Conservation (phyloP, 257 asterid genomes). For the Linaria vulgaris region DNA sequence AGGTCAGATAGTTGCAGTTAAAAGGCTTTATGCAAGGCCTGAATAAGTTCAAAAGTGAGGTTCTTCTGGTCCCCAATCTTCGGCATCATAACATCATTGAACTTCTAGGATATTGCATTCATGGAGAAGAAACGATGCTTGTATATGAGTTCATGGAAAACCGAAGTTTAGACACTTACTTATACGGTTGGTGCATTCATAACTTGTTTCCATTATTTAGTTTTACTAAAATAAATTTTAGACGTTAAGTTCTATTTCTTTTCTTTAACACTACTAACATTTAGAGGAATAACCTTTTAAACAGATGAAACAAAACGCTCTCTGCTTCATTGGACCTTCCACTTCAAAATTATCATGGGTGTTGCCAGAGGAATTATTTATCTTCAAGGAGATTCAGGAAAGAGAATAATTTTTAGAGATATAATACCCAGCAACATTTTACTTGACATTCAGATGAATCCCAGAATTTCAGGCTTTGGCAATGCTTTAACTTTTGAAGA, state of each 20-base stretch:
- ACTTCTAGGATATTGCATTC: conserved; percentile 30
- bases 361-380: conserved; percentile 28
- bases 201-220: not conserved
- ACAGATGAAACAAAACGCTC: conserved; percentile 4
- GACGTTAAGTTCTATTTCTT: too few species aligned
- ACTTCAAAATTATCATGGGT: conserved; percentile 30
- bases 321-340: conserved; percentile 19
- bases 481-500: conserved; percentile 7
- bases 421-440: conserved; percentile 27
- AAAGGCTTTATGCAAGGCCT: conserved; percentile 18
- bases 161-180: conserved; percentile 6
- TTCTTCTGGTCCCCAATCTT: conserved; percentile 17
- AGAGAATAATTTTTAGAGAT: conserved; percentile 19
- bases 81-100: conserved; percentile 25
- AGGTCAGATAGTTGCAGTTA: conserved; percentile 22
- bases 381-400: conserved; percentile 26
- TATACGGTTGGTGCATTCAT: not conserved
- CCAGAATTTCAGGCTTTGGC: conserved; percentile 30
- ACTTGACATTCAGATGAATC: conserved; percentile 27
- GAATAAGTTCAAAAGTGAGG: conserved; percentile 7
- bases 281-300: not conserved
- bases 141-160: conserved; percentile 29
- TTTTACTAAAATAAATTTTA: too few species aligned
- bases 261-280: not conserved
- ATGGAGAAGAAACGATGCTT: conserved; percentile 13